Percentiles rank a stretch among this genome's conserved stretches.
Conservation (phyloP, 345 rosid species). For the Camelina sativa region DNA sequence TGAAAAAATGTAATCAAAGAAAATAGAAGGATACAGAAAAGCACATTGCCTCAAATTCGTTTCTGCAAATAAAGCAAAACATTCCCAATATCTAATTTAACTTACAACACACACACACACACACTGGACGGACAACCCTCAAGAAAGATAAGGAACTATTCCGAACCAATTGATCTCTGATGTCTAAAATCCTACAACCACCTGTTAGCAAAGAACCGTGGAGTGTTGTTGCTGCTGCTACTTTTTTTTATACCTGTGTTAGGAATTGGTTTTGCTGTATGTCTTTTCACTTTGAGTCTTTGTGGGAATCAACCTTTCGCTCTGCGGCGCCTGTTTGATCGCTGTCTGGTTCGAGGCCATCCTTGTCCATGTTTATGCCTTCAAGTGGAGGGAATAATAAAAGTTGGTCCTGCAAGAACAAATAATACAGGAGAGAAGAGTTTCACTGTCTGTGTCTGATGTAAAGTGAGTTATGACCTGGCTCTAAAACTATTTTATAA, state of each 20-base stretch:
- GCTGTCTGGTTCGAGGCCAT: conserved; percentile 48
- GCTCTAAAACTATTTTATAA: too few relatives aligned
- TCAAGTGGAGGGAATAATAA: conserved; percentile 61
- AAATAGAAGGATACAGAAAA: conserved; percentile 4
- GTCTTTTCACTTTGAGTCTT: conserved; percentile 30
- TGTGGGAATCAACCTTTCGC: conserved; percentile 46
- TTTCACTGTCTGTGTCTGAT: conserved; percentile 16
- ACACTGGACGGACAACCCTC: conserved; percentile 1
- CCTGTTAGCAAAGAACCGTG: conserved; percentile 30
- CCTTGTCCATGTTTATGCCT: conserved; percentile 54
- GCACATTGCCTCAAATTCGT: conserved; percentile 23
- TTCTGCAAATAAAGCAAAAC: conserved; percentile 27
- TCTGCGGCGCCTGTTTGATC: conserved; percentile 48
- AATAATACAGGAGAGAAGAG: background rate
- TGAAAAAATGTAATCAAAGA: background rate
- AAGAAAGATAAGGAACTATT: conserved; percentile 24
- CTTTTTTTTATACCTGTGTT: conserved; percentile 36
- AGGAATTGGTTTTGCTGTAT: conserved; percentile 36
- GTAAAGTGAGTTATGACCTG: background rate
- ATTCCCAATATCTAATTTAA: conserved; percentile 18
- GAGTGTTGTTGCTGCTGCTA: conserved; percentile 31
- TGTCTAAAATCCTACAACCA: conserved; percentile 38
- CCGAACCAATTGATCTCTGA: conserved; percentile 35
- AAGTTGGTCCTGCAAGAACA: conserved; percentile 69
- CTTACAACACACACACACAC: conserved; percentile 17